Conservation (phyloP, 352 stramenopile species). For the Phytophthora cryptogea region DNA sequence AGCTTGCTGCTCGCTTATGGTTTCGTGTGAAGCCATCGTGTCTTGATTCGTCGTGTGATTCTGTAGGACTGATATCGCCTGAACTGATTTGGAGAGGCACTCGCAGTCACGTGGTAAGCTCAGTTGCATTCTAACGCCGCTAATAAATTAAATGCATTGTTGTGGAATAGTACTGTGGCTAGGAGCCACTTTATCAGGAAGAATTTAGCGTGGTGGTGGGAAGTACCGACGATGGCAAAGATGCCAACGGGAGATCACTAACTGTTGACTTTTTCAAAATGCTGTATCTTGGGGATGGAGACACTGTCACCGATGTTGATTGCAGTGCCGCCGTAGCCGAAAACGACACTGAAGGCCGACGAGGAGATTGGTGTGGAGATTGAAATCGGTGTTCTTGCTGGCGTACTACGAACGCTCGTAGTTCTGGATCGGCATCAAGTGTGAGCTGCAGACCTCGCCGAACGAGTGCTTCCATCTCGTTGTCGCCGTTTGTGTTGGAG, state of each 20-base stretch:
- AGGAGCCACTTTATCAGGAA: slow-evolving; percentile 5
- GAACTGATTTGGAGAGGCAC: slow-evolving; percentile 9
- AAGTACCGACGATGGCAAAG: slow-evolving; percentile 4
- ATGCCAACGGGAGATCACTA: slow-evolving; percentile 6
- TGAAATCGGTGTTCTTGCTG: slow-evolving; percentile 43
- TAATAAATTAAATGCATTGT: slow-evolving; percentile 43
- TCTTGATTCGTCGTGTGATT: slow-evolving; percentile 23
- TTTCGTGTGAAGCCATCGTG: slow-evolving; percentile 8
- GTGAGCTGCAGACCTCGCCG: slow-evolving; percentile 66
- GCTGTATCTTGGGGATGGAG: slow-evolving; percentile 26
- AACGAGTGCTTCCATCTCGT: slow-evolving; percentile 65
- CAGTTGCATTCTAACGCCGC: slow-evolving; percentile 31
- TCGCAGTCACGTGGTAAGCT: slow-evolving; percentile 21
- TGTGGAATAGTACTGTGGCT: slow-evolving; percentile 5
- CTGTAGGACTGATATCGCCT: slow-evolving; percentile 18
- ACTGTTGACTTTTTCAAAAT: slow-evolving; percentile 28
- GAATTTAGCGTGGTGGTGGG: background rate
- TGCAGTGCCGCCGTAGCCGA: slow-evolving; percentile 2
- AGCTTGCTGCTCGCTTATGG: slow-evolving; percentile 23
- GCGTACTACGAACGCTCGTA: slow-evolving; percentile 48
- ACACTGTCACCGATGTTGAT: slow-evolving; percentile 7
- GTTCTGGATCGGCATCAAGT: slow-evolving; percentile 67
- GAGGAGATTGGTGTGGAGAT: slow-evolving; percentile 18
- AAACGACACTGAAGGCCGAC: slow-evolving; percentile 38
- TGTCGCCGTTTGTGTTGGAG: slow-evolving; percentile 27